Percentiles rank a stretch among this genome's conserved stretches.
These are phyloP conservation scores for Mytilinidion resinicola DNA, from an alignment of 495 filamentous ascomycete species.

Conservation along the genomic window DNA sequence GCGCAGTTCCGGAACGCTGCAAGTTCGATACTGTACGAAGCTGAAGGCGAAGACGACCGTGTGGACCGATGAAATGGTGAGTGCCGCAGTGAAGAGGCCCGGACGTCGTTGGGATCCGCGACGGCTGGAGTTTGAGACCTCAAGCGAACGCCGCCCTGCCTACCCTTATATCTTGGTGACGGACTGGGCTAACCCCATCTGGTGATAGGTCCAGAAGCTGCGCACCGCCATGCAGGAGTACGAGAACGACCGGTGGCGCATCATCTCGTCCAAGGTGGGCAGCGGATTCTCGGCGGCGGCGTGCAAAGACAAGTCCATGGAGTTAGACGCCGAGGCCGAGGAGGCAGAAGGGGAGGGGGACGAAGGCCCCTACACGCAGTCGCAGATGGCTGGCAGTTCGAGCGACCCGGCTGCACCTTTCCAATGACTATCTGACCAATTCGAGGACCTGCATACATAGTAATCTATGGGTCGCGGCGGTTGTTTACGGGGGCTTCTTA, in stretches of 20 bases:
- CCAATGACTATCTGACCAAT: conserved; percentile 27
- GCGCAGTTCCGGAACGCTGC: conserved; percentile 76
- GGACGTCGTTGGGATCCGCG: too few species aligned
- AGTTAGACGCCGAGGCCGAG: conserved; percentile 34
- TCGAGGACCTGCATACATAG: conserved; percentile 19
- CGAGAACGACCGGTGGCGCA: conserved; percentile 83
- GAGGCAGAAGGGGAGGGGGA: conserved; percentile 19
- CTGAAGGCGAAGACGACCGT: conserved; percentile 85
- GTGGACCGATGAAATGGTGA: conserved; percentile 88
- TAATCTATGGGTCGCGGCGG: conserved; percentile 5
- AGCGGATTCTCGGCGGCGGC: conserved; percentile 76
- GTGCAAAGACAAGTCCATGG: conserved; percentile 71
- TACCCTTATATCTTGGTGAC: too few species aligned
- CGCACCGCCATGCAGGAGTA: conserved; percentile 76
- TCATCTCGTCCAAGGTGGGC: conserved; percentile 80
- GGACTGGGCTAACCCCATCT: too few species aligned
- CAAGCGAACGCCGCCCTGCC: too few species aligned
- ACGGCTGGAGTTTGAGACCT: too few species aligned
- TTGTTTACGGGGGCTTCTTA: conserved; percentile 4
- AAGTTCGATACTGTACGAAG: conserved; percentile 91
- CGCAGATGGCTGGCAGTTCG: conserved; percentile 20
- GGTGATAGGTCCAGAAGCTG: conserved; percentile 64
- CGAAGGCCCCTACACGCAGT: conserved; percentile 20
- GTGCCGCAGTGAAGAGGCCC: conserved; percentile 22
- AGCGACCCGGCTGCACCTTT: conserved; percentile 23